A percentile compares a stretch with the other conserved stretches of the same genome.
Conservation (phyloP, 2,329 filamentous ascomycete species). For the Aureobasidium namibiae region DNA sequence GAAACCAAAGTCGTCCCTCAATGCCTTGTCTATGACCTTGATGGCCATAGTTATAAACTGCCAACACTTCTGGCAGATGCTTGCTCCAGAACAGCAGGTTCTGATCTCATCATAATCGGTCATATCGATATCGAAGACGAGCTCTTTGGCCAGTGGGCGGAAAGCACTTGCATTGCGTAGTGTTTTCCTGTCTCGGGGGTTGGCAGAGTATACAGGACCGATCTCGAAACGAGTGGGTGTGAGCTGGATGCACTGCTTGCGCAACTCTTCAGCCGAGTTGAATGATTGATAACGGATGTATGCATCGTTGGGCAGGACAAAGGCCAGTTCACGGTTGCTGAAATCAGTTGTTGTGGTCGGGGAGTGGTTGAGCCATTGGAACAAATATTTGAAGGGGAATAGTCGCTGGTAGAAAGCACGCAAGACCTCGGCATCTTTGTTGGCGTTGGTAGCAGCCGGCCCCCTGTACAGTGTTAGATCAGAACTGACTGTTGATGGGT, state of each 20-base stretch:
- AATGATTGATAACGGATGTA: conserved; percentile 89
- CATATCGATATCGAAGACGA: conserved; percentile 99
- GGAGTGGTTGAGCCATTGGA: conserved; percentile 96
- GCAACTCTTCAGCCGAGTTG: conserved; percentile 61
- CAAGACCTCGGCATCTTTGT: conserved; percentile 64
- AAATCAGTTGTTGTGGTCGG: conserved; percentile 81
- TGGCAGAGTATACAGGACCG: conserved; percentile 90
- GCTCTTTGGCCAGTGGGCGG: conserved; percentile 79
- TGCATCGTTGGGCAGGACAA: conserved; percentile 85
- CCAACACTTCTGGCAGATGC: conserved; percentile 93
- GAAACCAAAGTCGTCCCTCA: conserved; percentile 94
- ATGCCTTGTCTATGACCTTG: conserved; percentile 77
- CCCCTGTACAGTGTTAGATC: conserved; percentile 22
- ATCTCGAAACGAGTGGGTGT: conserved; percentile 96
- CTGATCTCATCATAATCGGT: conserved; percentile 97
- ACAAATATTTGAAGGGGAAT: conserved; percentile 89
- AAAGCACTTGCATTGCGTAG: conserved; percentile 74
- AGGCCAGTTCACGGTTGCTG: conserved; percentile 87
- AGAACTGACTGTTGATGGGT: conserved; percentile 15
- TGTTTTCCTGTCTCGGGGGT: conserved; percentile 87
- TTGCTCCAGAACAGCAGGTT: conserved; percentile 88
- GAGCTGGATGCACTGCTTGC: conserved; percentile 81
- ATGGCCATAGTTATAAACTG: conserved; percentile 97
- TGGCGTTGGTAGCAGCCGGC: conserved; percentile 30
- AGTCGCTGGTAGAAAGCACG: conserved; percentile 90